phyloP scores from a whole-genome alignment of 1,284 basidiomycete species.

The Cryptococcus jaspeensis region DNA sequence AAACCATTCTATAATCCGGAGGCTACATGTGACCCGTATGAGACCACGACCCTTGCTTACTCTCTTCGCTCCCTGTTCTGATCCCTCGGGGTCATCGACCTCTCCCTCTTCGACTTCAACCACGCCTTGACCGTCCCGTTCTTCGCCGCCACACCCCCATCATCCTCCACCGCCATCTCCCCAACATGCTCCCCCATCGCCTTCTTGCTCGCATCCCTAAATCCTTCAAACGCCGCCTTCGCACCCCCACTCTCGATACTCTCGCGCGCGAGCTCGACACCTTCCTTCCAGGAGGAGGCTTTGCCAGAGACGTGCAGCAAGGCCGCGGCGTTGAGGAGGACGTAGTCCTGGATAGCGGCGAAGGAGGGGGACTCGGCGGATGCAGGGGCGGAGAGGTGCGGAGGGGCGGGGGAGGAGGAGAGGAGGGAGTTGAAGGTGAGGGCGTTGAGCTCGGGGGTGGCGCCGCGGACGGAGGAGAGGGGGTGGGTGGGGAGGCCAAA shows the following conservation, averaged over 20 bases:
- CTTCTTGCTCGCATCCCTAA: constrained; percentile 52
- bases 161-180: constrained; percentile 42
- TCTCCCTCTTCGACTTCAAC: constrained; percentile 26
- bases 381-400: constrained; percentile 45
- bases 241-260: constrained; percentile 72
- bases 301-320: constrained; percentile 75
- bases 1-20: not conserved
- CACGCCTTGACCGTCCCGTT: constrained; percentile 51
- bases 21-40: not conserved
- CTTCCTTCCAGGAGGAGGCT: constrained; percentile 68
- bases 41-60: not conserved
- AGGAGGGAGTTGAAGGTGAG: constrained; percentile 55
- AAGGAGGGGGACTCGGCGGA: constrained; percentile 56
- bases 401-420: constrained; percentile 34
- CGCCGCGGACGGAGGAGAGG: constrained; percentile 67
- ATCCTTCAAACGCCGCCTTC: constrained; percentile 65
- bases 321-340: constrained; percentile 80
- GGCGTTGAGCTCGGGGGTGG: constrained; percentile 68
- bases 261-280: constrained; percentile 68
- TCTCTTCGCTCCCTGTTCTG: not conserved
- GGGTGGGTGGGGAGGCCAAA: constrained; percentile 75
- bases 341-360: constrained; percentile 71
- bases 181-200: constrained; percentile 49
- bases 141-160: constrained; percentile 51
- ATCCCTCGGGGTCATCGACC: not conserved